Conservation (phyloP, 2,329 filamentous ascomycete genomes). For the Colletotrichum phormii region DNA sequence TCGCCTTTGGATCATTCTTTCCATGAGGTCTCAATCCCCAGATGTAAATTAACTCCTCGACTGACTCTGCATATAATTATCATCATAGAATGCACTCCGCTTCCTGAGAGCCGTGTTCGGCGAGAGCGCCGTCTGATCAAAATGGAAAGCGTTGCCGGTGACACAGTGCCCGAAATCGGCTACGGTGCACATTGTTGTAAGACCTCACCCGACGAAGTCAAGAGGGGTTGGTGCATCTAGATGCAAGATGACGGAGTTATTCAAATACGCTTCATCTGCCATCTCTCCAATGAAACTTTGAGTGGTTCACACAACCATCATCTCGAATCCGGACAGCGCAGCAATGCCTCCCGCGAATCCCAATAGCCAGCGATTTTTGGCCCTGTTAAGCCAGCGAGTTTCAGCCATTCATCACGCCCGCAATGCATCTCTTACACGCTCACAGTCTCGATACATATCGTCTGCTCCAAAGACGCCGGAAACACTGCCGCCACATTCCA, state of each 20-base stretch:
- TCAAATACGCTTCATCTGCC: background rate
- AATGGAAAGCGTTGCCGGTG: background rate
- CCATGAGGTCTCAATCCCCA: background rate
- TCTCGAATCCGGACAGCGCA: background rate
- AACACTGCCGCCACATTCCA: background rate
- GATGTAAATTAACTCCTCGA: background rate
- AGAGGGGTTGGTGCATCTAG: background rate
- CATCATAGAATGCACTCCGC: background rate
- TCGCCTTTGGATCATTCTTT: background rate
- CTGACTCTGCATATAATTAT: conserved; percentile 8
- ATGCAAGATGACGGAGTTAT: background rate
- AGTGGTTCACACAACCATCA: background rate
- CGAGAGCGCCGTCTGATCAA: background rate
- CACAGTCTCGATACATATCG: background rate
- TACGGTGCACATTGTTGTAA: background rate
- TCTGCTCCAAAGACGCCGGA: background rate
- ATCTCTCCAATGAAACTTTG: background rate
- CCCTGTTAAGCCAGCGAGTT: background rate
- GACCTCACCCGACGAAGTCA: background rate
- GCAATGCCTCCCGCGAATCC: background rate
- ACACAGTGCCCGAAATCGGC: background rate
- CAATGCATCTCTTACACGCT: background rate
- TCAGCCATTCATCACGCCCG: background rate
- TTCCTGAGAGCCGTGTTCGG: background rate
- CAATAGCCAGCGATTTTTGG: background rate